phyloP scores from a whole-genome alignment of 371 early-diverging fungal species.

The Mucor circinelloides region DNA sequence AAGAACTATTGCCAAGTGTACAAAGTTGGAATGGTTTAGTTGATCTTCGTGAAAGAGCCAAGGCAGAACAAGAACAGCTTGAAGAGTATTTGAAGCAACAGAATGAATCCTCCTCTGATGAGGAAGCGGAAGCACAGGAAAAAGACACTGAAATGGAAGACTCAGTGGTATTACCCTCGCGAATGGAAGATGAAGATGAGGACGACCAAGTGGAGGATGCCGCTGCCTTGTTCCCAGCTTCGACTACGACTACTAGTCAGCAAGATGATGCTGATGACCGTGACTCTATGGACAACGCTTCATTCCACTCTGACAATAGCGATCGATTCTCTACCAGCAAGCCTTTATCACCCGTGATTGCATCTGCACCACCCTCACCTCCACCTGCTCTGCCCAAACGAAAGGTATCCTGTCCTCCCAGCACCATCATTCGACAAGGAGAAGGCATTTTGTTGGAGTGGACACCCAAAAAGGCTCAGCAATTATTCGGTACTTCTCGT shows the following conservation, averaged over 20 bases:
- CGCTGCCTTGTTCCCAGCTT: constrained; percentile 8
- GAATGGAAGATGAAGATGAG: constrained; percentile 9
- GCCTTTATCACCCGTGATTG: not conserved
- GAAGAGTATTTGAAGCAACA: constrained; percentile 16
- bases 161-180: not conserved
- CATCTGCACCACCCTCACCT: not conserved
- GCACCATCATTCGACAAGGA: constrained; percentile 45
- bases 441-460: constrained; percentile 38
- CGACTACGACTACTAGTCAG: not conserved
- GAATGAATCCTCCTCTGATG: not conserved
- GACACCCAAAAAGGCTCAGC: constrained; percentile 27
- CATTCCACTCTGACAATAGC: constrained; percentile 10
- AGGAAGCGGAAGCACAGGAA: not conserved
- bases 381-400: not conserved
- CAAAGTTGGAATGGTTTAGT: constrained; percentile 6
- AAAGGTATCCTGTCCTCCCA: constrained; percentile 27
- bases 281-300: constrained; percentile 2
- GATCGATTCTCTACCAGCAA: constrained; percentile 12
- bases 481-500: constrained; percentile 29
- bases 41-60: constrained; percentile 23
- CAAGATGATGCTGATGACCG: not conserved
- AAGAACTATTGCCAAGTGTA: constrained; percentile 18
- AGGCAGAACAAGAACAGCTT: constrained; percentile 19
- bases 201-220: constrained; percentile 23
- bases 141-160: constrained; percentile 22